Conservation (phyloP, 371 early-diverging fungal species). For the Apophysomyces ossiformis region DNA sequence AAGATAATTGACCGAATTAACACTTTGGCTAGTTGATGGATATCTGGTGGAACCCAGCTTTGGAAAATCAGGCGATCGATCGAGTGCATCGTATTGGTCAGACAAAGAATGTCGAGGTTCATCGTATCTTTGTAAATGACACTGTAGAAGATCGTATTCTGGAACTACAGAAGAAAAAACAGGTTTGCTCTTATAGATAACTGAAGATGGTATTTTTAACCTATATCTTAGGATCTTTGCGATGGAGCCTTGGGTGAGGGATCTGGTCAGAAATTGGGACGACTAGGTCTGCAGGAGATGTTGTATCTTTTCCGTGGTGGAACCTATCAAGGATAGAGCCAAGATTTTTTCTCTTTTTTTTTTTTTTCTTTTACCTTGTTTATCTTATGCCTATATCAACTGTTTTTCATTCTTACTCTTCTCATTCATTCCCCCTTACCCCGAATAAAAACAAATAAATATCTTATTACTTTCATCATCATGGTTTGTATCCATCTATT, state of each 20-base stretch:
- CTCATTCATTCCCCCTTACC: not conserved
- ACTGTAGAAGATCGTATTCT: slow-evolving; percentile 57
- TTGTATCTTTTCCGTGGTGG: slow-evolving; percentile 51
- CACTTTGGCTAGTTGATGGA: slow-evolving; percentile 47
- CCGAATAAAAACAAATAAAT: too few relatives aligned
- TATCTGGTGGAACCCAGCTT: slow-evolving; percentile 72
- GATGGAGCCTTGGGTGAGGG: slow-evolving; percentile 57
- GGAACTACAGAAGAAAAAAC: slow-evolving; percentile 45
- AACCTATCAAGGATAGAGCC: slow-evolving; percentile 15
- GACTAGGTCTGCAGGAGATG: slow-evolving; percentile 45
- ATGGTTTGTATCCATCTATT: too few relatives aligned
- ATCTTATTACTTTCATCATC: too few relatives aligned
- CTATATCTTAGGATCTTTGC: slow-evolving; percentile 23
- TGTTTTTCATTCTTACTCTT: not conserved
- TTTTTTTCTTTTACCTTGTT: not conserved
- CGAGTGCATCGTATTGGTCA: slow-evolving; percentile 50
- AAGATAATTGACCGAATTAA: not conserved
- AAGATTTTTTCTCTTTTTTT: not conserved
- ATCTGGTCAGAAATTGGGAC: slow-evolving; percentile 18
- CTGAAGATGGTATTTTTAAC: not conserved
- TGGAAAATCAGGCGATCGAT: slow-evolving; percentile 67
- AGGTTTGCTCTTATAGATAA: slow-evolving; percentile 10
- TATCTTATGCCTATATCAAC: not conserved
- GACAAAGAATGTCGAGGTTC: slow-evolving; percentile 25
- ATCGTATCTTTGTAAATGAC: slow-evolving; percentile 25